A percentile compares a stretch with the other conserved stretches of the same genome.
phyloP scores from a whole-genome alignment of 306 rosid genomes.

The Trichosanthes truncata region DNA sequence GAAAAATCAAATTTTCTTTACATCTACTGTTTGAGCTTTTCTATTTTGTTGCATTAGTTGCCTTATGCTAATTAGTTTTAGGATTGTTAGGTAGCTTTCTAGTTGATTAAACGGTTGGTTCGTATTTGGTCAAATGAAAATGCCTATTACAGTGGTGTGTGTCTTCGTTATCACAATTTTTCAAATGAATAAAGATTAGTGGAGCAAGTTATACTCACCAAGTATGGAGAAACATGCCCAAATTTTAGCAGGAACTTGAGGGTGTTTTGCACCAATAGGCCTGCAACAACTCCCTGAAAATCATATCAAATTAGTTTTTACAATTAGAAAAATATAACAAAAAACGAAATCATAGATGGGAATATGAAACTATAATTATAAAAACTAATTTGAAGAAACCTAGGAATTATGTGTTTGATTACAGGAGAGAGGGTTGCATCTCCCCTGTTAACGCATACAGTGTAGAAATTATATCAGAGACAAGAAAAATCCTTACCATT shows the following conservation, averaged over 20 bases:
- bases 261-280: conserved; percentile 89
- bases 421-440: not conserved
- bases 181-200: not conserved
- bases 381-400: not conserved
- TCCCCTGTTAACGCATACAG: not conserved
- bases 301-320: conserved; percentile 5
- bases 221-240: conserved; percentile 78
- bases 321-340: not conserved
- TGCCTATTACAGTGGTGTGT: not conserved
- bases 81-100: not conserved
- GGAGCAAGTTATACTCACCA: conserved; percentile 36
- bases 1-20: not conserved
- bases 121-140: not conserved
- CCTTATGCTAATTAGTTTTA: not conserved
- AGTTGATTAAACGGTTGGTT: not conserved
- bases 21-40: not conserved
- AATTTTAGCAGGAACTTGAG: conserved; percentile 80
- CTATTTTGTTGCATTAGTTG: not conserved
- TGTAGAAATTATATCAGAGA: not conserved
- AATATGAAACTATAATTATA: not conserved
- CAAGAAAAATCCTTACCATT: conserved; percentile 42
- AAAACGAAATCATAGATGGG: not conserved
- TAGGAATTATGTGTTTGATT: conserved; percentile 4
- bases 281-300: conserved; percentile 91
- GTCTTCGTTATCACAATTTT: not conserved